Conservation (phyloP, 768 basidiomycete genomes). For the Fibroporia radiculosa region DNA sequence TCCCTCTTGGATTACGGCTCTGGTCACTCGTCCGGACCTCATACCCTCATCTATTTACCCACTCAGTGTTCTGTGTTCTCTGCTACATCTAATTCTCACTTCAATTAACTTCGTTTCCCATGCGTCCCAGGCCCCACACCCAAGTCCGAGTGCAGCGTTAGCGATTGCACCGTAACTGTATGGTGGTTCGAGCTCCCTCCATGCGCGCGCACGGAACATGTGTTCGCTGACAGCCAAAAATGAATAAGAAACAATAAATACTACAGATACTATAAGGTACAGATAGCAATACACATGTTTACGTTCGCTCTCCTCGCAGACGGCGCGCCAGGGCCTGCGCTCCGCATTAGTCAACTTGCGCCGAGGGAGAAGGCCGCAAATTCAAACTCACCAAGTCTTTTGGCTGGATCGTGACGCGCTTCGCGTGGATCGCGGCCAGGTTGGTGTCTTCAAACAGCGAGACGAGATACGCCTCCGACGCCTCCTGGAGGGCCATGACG, state of each 20-base stretch:
- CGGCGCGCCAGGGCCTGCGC: constrained; percentile 35
- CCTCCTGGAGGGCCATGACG: constrained; percentile 55
- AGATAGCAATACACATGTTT: constrained; percentile 5
- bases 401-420: constrained; percentile 48
- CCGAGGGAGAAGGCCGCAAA: neutral
- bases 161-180: too few species aligned
- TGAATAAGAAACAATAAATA: constrained; percentile 15
- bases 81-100: too few species aligned
- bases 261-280: neutral
- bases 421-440: constrained; percentile 46
- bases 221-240: constrained; percentile 1
- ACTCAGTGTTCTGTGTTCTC: too few species aligned
- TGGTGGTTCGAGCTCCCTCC: too few species aligned
- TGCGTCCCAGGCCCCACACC: too few species aligned
- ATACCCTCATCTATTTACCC: too few species aligned
- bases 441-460: constrained; percentile 40
- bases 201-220: constrained; percentile 3
- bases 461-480: constrained; percentile 40
- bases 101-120: too few species aligned
- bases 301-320: constrained; percentile 39
- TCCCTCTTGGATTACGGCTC: too few species aligned
- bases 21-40: too few species aligned
- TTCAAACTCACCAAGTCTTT: constrained; percentile 33
- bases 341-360: neutral
- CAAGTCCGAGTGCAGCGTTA: too few species aligned